Base-by-base conservation (phyloP, 148 eudicot genomes). In the Polygonum aviculare region DNA sequence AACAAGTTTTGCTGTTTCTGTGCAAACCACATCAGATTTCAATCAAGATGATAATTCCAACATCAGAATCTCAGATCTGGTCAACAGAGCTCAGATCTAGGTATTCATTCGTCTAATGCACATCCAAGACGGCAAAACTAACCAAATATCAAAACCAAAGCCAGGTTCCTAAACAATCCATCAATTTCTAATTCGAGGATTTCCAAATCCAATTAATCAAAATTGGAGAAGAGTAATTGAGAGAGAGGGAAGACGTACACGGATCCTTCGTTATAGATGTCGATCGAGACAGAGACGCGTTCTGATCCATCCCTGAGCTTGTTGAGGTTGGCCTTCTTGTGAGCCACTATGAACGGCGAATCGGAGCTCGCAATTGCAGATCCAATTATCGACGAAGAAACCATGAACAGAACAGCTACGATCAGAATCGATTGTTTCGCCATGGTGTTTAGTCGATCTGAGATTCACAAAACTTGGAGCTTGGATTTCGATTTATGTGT, bases 191-290 rank as follows among this genome's bases (percentile, higher is more conserved):
- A 36, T 67, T 15, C 19, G 21, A 31, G 45, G 3, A 67, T 35
- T 67, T 67, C 7, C 44, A 15, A 35, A 67, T 38, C 72, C 21
- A 36, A 36, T 5, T 36, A 67, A 36, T 67, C 72, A 67, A 67
- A 38, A 36, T 36, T 36, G 45, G 38, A 35, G 45, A 67, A 35
- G 45, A 38, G 40, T 16, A 82, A 79, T 71, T 1, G 22, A 71
- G 54, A 45, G 75, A 48, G 2, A 72, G 33, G 49, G 49, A 45
- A 14, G 38, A 44, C 85, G 7, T 90, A 94, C 98, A 89, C 86
- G 80, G 89, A 91, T 91, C 98, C 98, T 74, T 91, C 85, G 74
- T 91, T 94, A 84, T 86, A 90, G 78, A 94, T 89, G 41, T 94
- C 92, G 78, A 94, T 83, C 50, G 90, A 69, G 81, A 94, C 94